Conservation (phyloP, 345 rosid species). For the Hibiscus tridactylites region DNA sequence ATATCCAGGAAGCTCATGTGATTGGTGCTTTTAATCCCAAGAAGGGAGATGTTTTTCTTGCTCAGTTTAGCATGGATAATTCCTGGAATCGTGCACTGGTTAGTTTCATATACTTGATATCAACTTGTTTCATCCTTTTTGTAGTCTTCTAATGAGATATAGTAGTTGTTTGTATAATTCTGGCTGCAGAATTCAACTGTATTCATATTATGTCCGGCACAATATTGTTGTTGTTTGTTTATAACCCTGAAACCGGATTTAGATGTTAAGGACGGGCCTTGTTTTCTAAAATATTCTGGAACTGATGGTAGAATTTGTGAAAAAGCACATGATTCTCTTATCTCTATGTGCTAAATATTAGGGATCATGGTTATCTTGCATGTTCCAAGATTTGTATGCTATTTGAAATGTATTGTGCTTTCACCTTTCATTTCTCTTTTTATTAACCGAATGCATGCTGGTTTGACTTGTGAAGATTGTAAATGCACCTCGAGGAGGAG, state of each 20-base stretch:
- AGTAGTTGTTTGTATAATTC: not conserved
- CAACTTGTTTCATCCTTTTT: not conserved
- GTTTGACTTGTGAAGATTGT: slow-evolving; percentile 47
- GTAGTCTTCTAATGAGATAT: not conserved
- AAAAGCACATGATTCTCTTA: not conserved
- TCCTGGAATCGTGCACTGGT: too few relatives aligned
- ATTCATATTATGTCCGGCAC: not conserved
- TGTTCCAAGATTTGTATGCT: not conserved
- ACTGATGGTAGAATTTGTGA: not conserved
- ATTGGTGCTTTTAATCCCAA: slow-evolving; percentile 8
- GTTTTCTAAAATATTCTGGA: not conserved
- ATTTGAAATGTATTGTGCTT: not conserved
- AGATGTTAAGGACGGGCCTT: not conserved
- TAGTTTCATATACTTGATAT: slow-evolving; percentile 8
- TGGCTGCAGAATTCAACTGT: not conserved
- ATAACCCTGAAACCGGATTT: not conserved
- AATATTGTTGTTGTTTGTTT: not conserved
- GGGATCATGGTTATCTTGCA: not conserved
- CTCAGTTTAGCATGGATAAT: slow-evolving; percentile 91
- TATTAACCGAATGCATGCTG: not conserved
- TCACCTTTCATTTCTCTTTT: not conserved
- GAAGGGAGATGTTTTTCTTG: slow-evolving; percentile 51
- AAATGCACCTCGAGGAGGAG: slow-evolving; percentile 66
- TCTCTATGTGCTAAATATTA: not conserved
- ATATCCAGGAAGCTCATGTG: slow-evolving; percentile 9